These are phyloP conservation scores for Globisporangium paddicum DNA, from an alignment of 352 stramenopile genomes.

Conservation along the genomic window DNA sequence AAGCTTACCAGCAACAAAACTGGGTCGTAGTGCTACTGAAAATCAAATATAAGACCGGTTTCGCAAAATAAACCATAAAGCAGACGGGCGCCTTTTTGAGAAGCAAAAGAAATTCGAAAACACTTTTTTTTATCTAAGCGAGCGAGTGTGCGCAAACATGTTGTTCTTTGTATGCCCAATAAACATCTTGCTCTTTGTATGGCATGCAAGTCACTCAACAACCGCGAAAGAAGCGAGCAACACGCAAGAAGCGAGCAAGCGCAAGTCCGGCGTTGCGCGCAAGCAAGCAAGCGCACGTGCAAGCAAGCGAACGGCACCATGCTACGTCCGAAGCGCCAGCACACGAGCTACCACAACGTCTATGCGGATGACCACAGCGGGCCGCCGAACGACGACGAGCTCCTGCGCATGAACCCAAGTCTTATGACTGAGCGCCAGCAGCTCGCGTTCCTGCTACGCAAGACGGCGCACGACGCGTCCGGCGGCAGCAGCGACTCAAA, in stretches of 20 bases:
- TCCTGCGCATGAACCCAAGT: constrained; percentile 33
- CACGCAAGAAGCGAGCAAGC: not conserved
- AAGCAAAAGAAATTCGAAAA: too few relatives aligned
- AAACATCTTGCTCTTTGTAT: too few relatives aligned
- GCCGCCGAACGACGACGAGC: constrained; percentile 10
- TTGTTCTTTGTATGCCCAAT: too few relatives aligned
- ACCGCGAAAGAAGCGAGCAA: not conserved
- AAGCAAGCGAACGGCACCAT: not conserved
- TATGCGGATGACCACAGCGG: not conserved
- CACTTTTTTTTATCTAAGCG: not conserved
- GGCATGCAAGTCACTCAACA: not conserved
- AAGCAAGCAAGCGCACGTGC: not conserved
- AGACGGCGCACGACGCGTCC: constrained; percentile 60
- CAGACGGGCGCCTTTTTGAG: too few relatives aligned
- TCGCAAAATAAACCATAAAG: too few relatives aligned
- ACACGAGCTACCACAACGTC: not conserved
- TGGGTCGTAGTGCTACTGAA: too few relatives aligned
- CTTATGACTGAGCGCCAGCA: constrained; percentile 85
- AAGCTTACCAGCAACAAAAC: too few relatives aligned
- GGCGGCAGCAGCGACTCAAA: constrained; percentile 19
- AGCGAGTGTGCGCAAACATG: not conserved
- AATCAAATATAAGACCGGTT: too few relatives aligned
- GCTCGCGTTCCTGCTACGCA: constrained; percentile 75
- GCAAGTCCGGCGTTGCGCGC: not conserved
- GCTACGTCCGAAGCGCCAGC: constrained; percentile 7